These are phyloP conservation scores for Rhizopus stolonifer DNA, from an alignment of 371 early-diverging fungal species.

Conservation along the genomic window DNA sequence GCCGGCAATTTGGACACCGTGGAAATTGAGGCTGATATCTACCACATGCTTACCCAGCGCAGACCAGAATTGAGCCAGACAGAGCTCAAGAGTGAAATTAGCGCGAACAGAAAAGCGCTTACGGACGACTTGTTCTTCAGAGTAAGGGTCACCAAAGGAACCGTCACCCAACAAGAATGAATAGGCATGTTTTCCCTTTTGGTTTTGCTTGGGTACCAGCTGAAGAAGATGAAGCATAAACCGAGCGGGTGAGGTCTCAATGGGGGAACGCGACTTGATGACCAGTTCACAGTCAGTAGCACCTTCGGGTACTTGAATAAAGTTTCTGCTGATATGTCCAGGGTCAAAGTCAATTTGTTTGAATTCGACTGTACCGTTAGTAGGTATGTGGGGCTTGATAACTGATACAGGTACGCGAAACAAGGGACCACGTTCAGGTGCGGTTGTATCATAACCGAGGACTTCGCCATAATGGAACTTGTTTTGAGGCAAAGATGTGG, in stretches of 20 bases:
- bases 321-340: slow-evolving; percentile 78
- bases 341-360: slow-evolving; percentile 68
- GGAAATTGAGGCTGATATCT: slow-evolving; percentile 76
- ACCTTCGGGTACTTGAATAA: slow-evolving; percentile 79
- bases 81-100: slow-evolving; percentile 74
- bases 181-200: slow-evolving; percentile 62
- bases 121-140: slow-evolving; percentile 58
- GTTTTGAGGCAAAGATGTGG: slow-evolving; percentile 73
- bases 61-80: slow-evolving; percentile 89
- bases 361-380: slow-evolving; percentile 53
- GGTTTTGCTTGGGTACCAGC: slow-evolving; percentile 72
- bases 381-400: slow-evolving; percentile 70
- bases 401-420: slow-evolving; percentile 91
- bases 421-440: slow-evolving; percentile 75
- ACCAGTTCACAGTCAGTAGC: slow-evolving; percentile 69
- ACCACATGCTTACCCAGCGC: slow-evolving; percentile 70
- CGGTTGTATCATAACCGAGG: slow-evolving; percentile 74
- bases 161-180: slow-evolving; percentile 60
- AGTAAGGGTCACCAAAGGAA: slow-evolving; percentile 60
- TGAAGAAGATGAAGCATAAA: slow-evolving; percentile 72
- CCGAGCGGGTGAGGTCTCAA: slow-evolving; percentile 50
- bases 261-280: slow-evolving; percentile 37
- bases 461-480: slow-evolving; percentile 79
- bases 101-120: slow-evolving; percentile 70
- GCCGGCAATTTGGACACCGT: slow-evolving; percentile 71